These are phyloP conservation scores for Penicillium sp. DNA, from an alignment of 2,329 filamentous ascomycete genomes.

Conservation along the genomic window DNA sequence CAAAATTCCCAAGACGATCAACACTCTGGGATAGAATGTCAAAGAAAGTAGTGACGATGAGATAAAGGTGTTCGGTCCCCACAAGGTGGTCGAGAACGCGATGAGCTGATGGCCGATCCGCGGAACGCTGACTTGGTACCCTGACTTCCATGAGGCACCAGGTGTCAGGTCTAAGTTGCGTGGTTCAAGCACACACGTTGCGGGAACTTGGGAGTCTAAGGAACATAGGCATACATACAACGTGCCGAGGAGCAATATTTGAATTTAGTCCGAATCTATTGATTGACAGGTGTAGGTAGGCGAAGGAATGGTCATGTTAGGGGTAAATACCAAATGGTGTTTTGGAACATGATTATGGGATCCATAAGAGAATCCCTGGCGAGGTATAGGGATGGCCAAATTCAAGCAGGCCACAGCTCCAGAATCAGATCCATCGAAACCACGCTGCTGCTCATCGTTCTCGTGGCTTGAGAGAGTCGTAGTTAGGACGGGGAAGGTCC, in stretches of 20 bases:
- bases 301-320: neutral
- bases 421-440: neutral
- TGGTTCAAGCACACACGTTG: neutral
- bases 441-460: neutral
- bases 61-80: conserved; percentile 1
- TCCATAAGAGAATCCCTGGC: neutral
- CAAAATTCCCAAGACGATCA: conserved; percentile 11
- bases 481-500: conserved; percentile 13
- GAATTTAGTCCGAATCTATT: neutral
- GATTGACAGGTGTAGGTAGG: neutral
- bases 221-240: too few relatives aligned
- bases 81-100: conserved; percentile 9
- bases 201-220: too few relatives aligned
- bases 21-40: neutral
- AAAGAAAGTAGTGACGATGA: conserved; percentile 13
- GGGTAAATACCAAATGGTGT: conserved; percentile 3
- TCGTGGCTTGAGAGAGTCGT: neutral
- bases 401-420: neutral
- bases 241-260: neutral
- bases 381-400: neutral
- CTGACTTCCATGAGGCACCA: neutral
- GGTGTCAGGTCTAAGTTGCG: too few relatives aligned
- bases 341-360: neutral
- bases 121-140: neutral
- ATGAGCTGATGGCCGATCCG: conserved; percentile 3